Evolutionary conservation across 768 basidiomycete genomes (phyloP).

Genomic region (Calocybe cyanea): DNA sequence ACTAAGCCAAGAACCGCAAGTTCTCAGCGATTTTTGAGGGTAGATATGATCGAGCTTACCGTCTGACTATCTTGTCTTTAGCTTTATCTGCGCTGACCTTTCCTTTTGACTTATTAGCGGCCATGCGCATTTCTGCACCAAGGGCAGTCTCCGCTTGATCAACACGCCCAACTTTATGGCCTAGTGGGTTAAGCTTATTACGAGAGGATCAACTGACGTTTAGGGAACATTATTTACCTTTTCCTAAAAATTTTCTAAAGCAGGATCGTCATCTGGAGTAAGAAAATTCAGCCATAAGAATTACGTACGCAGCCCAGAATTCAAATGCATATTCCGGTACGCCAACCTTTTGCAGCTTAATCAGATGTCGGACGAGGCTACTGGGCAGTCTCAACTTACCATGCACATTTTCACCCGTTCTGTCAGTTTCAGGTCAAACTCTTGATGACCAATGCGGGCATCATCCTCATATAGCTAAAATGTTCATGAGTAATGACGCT

Average conservation of each 20-base stretch:
- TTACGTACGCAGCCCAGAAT: slow-evolving; percentile 81
- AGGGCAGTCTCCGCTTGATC: slow-evolving; percentile 97
- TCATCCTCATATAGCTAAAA: slow-evolving; percentile 90
- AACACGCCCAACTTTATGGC: slow-evolving; percentile 93
- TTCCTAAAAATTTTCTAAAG: slow-evolving; percentile 74
- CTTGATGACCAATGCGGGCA: slow-evolving; percentile 86
- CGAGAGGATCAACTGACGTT: background rate
- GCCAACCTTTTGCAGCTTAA: slow-evolving; percentile 58
- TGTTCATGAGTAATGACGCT: slow-evolving; percentile 1
- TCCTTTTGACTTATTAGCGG: slow-evolving; percentile 58
- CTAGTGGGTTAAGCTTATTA: slow-evolving; percentile 27
- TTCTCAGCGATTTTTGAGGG: background rate
- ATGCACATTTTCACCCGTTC: slow-evolving; percentile 98
- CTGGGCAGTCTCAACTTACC: slow-evolving; percentile 41
- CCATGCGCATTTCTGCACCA: slow-evolving; percentile 93
- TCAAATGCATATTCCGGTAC: slow-evolving; percentile 94
- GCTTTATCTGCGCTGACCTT: slow-evolving; percentile 58
- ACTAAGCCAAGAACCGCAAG: slow-evolving; percentile 30
- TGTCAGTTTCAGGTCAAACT: slow-evolving; percentile 93
- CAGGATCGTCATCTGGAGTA: slow-evolving; percentile 1
- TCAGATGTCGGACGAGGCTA: background rate
- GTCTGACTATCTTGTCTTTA: slow-evolving; percentile 85
- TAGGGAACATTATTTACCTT: slow-evolving; percentile 39
- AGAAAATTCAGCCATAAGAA: background rate
- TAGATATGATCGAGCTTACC: slow-evolving; percentile 35